Evolutionary conservation across 352 stramenopile genomes (phyloP).

Genomic region (Pythium volutum): DNA sequence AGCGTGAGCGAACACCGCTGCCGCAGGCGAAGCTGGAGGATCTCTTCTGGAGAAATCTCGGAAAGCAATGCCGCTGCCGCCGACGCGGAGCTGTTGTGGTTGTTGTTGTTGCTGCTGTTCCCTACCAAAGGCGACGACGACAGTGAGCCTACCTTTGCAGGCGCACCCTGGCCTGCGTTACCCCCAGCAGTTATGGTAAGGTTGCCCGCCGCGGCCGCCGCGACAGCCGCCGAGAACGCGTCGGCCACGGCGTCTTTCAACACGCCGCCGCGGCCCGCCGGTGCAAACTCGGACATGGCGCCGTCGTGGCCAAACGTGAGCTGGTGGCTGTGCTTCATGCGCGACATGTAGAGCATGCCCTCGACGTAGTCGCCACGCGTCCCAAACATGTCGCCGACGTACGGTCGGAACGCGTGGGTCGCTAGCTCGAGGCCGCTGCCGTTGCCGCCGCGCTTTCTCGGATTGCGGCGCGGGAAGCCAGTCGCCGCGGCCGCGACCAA

Average conservation of each 20-base stretch:
- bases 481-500: conserved; percentile 1
- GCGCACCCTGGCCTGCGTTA: not conserved
- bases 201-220: conserved; percentile 16
- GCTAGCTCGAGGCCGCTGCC: conserved; percentile 29
- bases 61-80: conserved; percentile 6
- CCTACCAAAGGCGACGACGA: not conserved
- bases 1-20: conserved; percentile 82
- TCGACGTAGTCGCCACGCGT: conserved; percentile 83
- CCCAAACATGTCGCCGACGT: conserved; percentile 76
- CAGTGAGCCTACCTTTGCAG: not conserved
- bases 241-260: conserved; percentile 59
- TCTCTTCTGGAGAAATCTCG: conserved; percentile 21
- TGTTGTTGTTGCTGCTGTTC: not conserved
- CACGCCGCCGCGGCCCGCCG: conserved; percentile 12
- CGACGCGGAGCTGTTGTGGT: too few relatives aligned
- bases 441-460: conserved; percentile 34
- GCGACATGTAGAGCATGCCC: conserved; percentile 85
- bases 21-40: conserved; percentile 39
- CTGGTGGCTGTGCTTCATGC: conserved; percentile 74
- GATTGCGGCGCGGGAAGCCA: conserved; percentile 41
- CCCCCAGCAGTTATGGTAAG: conserved; percentile 9
- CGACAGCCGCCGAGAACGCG: conserved; percentile 30
- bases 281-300: conserved; percentile 13
- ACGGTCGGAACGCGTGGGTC: conserved; percentile 51
- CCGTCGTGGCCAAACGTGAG: conserved; percentile 35